Conservation (phyloP, 2,329 filamentous ascomycete genomes). For the Stagonosporopsis cucurbitacearum region DNA sequence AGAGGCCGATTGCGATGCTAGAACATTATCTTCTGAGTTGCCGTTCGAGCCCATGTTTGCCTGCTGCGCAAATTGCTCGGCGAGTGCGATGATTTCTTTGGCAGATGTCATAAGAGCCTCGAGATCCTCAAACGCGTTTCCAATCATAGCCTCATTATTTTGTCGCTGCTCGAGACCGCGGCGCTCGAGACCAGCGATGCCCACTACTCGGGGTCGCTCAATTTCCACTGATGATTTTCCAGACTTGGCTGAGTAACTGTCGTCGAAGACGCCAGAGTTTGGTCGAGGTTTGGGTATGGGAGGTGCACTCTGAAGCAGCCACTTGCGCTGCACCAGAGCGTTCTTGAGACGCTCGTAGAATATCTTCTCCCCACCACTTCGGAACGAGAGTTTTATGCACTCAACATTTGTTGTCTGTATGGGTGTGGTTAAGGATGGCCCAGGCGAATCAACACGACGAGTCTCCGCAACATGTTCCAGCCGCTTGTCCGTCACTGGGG, state of each 20-base stretch:
- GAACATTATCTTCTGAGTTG: slow-evolving; percentile 72
- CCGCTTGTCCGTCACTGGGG: slow-evolving; percentile 57
- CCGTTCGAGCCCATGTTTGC: slow-evolving; percentile 61
- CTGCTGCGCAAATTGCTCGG: slow-evolving; percentile 82
- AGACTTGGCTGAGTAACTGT: slow-evolving; percentile 32
- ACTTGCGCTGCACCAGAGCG: slow-evolving; percentile 90
- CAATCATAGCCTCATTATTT: slow-evolving; percentile 93
- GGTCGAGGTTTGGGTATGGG: slow-evolving; percentile 73
- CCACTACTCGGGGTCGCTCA: slow-evolving; percentile 67
- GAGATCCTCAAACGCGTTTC: slow-evolving; percentile 92
- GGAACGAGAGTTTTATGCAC: slow-evolving; percentile 89
- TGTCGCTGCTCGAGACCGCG: slow-evolving; percentile 82
- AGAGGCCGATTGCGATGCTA: slow-evolving; percentile 81
- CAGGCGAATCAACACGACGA: slow-evolving; percentile 75
- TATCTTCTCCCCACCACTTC: slow-evolving; percentile 84
- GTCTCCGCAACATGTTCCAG: slow-evolving; percentile 49
- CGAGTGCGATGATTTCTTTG: slow-evolving; percentile 92
- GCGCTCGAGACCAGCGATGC: slow-evolving; percentile 91
- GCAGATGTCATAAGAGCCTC: slow-evolving; percentile 97
- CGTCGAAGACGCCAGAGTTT: slow-evolving; percentile 42
- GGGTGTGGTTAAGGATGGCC: slow-evolving; percentile 64
- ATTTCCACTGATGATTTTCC: slow-evolving; percentile 28
- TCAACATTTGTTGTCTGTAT: slow-evolving; percentile 69
- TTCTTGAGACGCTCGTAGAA: slow-evolving; percentile 89
- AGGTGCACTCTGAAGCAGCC: slow-evolving; percentile 88